phyloP scores from a whole-genome alignment of 345 rosid species.

The Clarkia xantiana region DNA sequence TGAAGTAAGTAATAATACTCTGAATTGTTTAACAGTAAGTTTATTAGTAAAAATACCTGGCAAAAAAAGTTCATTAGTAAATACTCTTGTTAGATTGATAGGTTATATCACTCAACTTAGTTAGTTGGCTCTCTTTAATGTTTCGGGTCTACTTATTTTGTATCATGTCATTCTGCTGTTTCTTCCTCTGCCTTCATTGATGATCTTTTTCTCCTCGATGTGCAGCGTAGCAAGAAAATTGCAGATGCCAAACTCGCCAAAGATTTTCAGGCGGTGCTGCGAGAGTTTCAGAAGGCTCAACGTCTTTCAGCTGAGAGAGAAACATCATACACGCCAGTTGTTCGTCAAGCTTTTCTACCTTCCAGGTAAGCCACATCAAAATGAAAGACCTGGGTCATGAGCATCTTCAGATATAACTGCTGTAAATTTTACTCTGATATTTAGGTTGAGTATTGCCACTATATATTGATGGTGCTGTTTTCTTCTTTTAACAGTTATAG shows the following conservation, averaged over 20 bases:
- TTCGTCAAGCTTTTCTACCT: slow-evolving; percentile 15
- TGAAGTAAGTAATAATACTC: no score
- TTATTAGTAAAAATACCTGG: no score
- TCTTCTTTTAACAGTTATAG: slow-evolving; percentile 19
- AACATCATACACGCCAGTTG: slow-evolving; percentile 13
- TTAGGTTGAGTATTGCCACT: no score
- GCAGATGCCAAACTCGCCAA: slow-evolving; percentile 16
- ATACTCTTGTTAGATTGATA: no score
- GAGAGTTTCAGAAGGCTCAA: slow-evolving; percentile 17
- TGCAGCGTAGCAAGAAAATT: slow-evolving; percentile 16
- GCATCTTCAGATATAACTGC: background rate
- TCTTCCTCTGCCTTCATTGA: background rate
- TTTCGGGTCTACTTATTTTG: background rate
- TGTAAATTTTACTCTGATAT: background rate
- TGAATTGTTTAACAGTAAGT: no score
- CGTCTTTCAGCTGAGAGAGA: slow-evolving; percentile 18
- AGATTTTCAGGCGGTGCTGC: slow-evolving; percentile 14
- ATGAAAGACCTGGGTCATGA: background rate
- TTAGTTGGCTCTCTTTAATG: background rate
- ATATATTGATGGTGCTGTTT: slow-evolving; percentile 8
- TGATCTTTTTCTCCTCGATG: background rate
- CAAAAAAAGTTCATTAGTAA: no score
- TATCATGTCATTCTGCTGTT: background rate
- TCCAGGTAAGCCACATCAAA: slow-evolving; percentile 2
- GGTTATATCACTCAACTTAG: no score